Conservation (phyloP, 1,139 yeast species). For the Pichia sp. region DNA sequence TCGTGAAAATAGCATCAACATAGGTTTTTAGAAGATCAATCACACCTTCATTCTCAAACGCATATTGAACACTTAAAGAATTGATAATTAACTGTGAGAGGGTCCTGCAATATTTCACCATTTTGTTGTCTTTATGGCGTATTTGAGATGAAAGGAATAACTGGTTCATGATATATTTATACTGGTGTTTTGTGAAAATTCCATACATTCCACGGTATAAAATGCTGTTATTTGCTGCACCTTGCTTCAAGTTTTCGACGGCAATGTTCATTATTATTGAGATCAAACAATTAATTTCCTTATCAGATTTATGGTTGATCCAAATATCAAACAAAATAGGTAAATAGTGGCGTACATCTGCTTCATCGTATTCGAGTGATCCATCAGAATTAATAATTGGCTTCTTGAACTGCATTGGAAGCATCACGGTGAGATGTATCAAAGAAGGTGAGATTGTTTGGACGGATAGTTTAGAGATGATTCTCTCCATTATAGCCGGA, state of each 20-base stretch:
- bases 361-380: slow-evolving; percentile 29
- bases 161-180: slow-evolving; percentile 54
- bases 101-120: slow-evolving; percentile 31
- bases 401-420: slow-evolving; percentile 39
- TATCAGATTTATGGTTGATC: slow-evolving; percentile 57
- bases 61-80: slow-evolving; percentile 53
- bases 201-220: slow-evolving; percentile 47
- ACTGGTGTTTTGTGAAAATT: slow-evolving; percentile 58
- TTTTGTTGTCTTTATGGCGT: slow-evolving; percentile 25
- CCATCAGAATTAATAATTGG: slow-evolving; percentile 21
- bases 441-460: slow-evolving; percentile 56
- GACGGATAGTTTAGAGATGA: slow-evolving; percentile 46
- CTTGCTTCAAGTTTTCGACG: slow-evolving; percentile 40
- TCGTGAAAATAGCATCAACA: slow-evolving; percentile 71
- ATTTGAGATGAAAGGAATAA: slow-evolving; percentile 40
- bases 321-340: slow-evolving; percentile 73
- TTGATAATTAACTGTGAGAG: slow-evolving; percentile 60
- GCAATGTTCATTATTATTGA: slow-evolving; percentile 63
- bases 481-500: slow-evolving; percentile 31
- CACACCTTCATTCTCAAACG: slow-evolving; percentile 42
- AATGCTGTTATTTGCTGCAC: slow-evolving; percentile 33
- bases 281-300: slow-evolving; percentile 63
- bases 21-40: slow-evolving; percentile 52
- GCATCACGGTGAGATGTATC: slow-evolving; percentile 49
- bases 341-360: slow-evolving; percentile 51